phyloP scores from a whole-genome alignment of 2,329 filamentous ascomycete genomes.

The Colletotrichum sp. region DNA sequence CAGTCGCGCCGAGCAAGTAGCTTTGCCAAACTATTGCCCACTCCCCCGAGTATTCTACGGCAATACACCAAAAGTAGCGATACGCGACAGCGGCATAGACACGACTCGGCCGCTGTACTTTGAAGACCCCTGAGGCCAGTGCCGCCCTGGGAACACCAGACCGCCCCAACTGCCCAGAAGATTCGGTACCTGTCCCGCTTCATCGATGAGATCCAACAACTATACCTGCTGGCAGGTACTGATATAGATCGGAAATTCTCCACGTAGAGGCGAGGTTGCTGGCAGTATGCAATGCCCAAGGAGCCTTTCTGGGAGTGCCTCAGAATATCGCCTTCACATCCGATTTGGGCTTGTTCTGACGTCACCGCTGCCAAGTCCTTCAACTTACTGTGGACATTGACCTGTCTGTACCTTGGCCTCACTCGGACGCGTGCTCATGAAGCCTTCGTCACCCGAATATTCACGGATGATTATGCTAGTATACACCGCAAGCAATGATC shows the following conservation, averaged over 20 bases:
- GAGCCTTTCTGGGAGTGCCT: not conserved
- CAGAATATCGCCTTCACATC: no score
- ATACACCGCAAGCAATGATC: not conserved
- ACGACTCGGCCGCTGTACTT: accelerated
- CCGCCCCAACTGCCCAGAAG: accelerated
- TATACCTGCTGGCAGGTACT: not conserved
- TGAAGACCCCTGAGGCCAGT: accelerated
- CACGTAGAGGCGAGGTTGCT: accelerated
- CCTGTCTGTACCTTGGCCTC: no score
- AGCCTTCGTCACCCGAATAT: not conserved
- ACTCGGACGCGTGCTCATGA: no score
- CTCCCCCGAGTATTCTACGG: not conserved
- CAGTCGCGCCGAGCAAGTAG: not conserved
- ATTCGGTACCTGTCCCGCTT: not conserved
- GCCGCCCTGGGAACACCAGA: accelerated
- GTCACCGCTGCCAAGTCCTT: not conserved
- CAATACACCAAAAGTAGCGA: not conserved
- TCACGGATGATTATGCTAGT: accelerated
- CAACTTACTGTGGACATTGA: not conserved
- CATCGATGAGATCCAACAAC: not conserved
- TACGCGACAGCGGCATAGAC: accelerated
- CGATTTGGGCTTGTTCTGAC: no score
- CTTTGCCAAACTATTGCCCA: not conserved
- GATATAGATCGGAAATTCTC: accelerated
- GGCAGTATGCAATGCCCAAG: accelerated